Conservation (phyloP, 148 eudicot species). For the Chenopodium suecicum region DNA sequence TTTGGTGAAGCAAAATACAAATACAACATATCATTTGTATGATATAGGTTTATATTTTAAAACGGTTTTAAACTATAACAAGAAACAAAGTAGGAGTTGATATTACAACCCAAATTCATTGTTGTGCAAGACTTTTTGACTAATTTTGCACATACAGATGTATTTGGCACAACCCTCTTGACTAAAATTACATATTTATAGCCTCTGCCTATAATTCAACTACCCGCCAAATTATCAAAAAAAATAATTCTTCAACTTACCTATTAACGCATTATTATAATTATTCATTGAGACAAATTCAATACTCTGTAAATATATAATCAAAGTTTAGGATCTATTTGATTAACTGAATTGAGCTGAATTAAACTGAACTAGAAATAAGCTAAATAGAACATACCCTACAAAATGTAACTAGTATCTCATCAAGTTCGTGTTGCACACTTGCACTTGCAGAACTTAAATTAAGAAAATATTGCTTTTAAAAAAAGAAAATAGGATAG, state of each 20-base stretch:
- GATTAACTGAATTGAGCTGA: too few relatives aligned
- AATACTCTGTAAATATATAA: too few relatives aligned
- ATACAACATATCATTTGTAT: not conserved
- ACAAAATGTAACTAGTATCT: too few relatives aligned
- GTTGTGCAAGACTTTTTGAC: not conserved
- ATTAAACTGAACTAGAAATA: too few relatives aligned
- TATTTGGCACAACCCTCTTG: constrained; percentile 13
- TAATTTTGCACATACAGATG: constrained; percentile 9
- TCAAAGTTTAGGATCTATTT: too few relatives aligned
- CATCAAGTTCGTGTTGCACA: too few relatives aligned
- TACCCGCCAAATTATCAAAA: not conserved
- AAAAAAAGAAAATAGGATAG: not conserved
- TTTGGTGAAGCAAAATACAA: not conserved
- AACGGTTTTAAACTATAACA: not conserved
- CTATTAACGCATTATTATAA: too few relatives aligned
- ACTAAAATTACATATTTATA: not conserved
- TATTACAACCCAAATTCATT: not conserved
- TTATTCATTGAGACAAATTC: too few relatives aligned
- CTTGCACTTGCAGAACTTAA: too few relatives aligned
- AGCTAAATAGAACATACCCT: too few relatives aligned
- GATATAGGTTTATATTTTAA: not conserved
- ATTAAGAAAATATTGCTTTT: not conserved
- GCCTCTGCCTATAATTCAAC: not conserved
- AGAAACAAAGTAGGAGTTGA: not conserved
- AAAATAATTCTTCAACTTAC: too few relatives aligned